These are phyloP conservation scores for Cyberlindnera suaveolens DNA, from an alignment of 805 yeast species.

Conservation along the genomic window DNA sequence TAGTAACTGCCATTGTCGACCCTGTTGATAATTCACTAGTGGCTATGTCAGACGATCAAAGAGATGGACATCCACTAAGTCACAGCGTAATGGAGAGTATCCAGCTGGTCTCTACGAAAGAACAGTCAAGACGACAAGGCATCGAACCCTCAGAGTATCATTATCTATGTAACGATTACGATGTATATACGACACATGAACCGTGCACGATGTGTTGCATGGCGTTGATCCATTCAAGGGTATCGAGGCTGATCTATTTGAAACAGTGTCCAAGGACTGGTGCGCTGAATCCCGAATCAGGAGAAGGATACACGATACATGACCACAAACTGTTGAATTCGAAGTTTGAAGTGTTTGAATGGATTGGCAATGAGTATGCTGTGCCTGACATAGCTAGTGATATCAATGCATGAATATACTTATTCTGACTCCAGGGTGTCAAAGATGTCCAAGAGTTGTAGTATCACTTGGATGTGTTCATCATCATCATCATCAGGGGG, in stretches of 20 bases:
- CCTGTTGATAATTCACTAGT: slow-evolving; percentile 39
- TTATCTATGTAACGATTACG: slow-evolving; percentile 71
- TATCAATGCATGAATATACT: slow-evolving; percentile 17
- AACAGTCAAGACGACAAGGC: slow-evolving; percentile 34
- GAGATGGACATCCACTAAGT: slow-evolving; percentile 45
- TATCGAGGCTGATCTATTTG: slow-evolving; percentile 61
- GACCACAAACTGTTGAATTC: slow-evolving; percentile 74
- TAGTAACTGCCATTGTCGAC: slow-evolving; percentile 59
- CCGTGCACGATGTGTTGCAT: slow-evolving; percentile 96
- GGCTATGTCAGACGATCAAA: slow-evolving; percentile 33
- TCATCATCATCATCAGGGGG: slow-evolving; percentile 1
- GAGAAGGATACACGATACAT: slow-evolving; percentile 69
- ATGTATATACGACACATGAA: slow-evolving; percentile 87
- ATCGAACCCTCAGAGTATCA: slow-evolving; percentile 8
- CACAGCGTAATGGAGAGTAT: slow-evolving; percentile 79
- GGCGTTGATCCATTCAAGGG: slow-evolving; percentile 91
- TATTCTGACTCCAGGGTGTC: slow-evolving; percentile 6
- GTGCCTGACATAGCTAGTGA: slow-evolving; percentile 20
- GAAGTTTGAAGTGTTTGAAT: slow-evolving; percentile 77
- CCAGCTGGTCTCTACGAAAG: slow-evolving; percentile 51
- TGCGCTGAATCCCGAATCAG: slow-evolving; percentile 48
- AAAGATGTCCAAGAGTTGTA: slow-evolving; percentile 14
- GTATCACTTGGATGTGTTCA: slow-evolving; percentile 13
- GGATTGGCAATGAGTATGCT: slow-evolving; percentile 40
- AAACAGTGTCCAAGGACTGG: slow-evolving; percentile 45